These are phyloP conservation scores for Nakataea oryzae DNA, from an alignment of 2,329 filamentous ascomycete genomes.

Conservation along the genomic window DNA sequence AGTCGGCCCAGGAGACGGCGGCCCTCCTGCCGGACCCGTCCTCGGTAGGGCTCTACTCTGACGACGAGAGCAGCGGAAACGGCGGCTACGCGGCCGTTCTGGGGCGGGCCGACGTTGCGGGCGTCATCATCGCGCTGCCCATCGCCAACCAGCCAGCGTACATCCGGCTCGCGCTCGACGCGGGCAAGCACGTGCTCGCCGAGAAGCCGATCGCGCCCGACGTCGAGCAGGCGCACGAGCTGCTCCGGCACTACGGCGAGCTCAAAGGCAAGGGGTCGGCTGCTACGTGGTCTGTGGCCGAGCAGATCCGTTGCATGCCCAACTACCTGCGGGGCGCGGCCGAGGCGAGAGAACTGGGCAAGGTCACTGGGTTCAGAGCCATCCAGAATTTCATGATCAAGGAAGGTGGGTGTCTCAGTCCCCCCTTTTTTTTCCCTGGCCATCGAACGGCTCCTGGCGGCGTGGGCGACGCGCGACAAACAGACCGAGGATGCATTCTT, in stretches of 20 bases:
- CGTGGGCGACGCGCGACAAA: too few species aligned
- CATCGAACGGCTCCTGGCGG: too few species aligned
- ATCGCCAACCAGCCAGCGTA: slow-evolving; percentile 49
- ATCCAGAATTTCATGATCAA: slow-evolving; percentile 24
- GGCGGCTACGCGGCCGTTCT: slow-evolving; percentile 38
- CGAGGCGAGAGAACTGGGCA: slow-evolving; percentile 39
- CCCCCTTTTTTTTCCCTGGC: neutral
- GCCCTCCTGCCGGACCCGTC: slow-evolving; percentile 17
- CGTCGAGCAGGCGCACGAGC: slow-evolving; percentile 14
- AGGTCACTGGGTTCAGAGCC: slow-evolving; percentile 40
- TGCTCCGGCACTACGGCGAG: slow-evolving; percentile 20
- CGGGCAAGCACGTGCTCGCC: slow-evolving; percentile 59
- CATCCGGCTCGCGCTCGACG: slow-evolving; percentile 47
- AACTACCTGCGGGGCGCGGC: slow-evolving; percentile 39
- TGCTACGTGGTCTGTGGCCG: slow-evolving; percentile 51
- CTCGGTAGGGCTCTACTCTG: slow-evolving; percentile 36
- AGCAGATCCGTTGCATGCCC: slow-evolving; percentile 60
- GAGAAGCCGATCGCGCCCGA: slow-evolving; percentile 61
- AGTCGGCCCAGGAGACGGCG: slow-evolving; percentile 29
- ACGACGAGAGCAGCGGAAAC: slow-evolving; percentile 28
- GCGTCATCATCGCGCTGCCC: slow-evolving; percentile 50
- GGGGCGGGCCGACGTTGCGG: slow-evolving; percentile 39
- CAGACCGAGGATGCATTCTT: too few species aligned
- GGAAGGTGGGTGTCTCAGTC: neutral
- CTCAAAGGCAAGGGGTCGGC: slow-evolving; percentile 7